Conservation (phyloP, 768 basidiomycete species). For the Lentinula guzmanii region DNA sequence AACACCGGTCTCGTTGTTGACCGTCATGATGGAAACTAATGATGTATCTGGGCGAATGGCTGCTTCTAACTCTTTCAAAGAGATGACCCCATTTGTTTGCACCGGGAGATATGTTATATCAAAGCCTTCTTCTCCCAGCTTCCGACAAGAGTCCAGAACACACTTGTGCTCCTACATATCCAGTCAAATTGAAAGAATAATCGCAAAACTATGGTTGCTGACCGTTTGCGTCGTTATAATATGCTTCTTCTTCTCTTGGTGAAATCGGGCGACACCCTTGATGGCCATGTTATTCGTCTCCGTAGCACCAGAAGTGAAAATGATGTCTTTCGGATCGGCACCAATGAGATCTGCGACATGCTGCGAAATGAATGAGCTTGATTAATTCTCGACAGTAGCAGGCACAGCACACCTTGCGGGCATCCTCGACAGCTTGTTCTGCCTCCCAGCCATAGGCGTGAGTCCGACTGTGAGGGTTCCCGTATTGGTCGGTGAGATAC, state of each 20-base stretch:
- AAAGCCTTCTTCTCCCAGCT: constrained; percentile 93
- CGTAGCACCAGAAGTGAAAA: constrained; percentile 97
- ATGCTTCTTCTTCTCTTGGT: constrained; percentile 89
- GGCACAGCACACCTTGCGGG: constrained; percentile 57
- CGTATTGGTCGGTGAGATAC: constrained; percentile 90
- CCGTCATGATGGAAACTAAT: constrained; percentile 95
- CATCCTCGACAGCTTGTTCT: constrained; percentile 89
- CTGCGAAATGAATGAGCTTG: constrained; percentile 31
- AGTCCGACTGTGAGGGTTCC: constrained; percentile 96
- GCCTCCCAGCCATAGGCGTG: constrained; percentile 99
- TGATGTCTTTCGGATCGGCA: constrained; percentile 90
- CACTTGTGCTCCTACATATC: constrained; percentile 91
- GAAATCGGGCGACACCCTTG: constrained; percentile 94
- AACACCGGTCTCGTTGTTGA: constrained; percentile 99
- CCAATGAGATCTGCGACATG: constrained; percentile 90
- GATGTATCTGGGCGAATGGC: constrained; percentile 92
- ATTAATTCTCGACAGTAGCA: not conserved
- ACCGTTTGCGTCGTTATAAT: constrained; percentile 95
- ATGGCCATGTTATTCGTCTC: constrained; percentile 97
- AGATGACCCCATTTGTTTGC: constrained; percentile 75
- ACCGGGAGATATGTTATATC: constrained; percentile 98
- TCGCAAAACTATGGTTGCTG: constrained; percentile 19
- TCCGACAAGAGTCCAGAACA: constrained; percentile 95
- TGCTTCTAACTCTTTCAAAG: constrained; percentile 70
- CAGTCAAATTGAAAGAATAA: not conserved